Evolutionary conservation across 1,284 basidiomycete genomes (phyloP), one percentile per base, ranked within the genome.

Genomic region (Malassezia sympodialis): DNA sequence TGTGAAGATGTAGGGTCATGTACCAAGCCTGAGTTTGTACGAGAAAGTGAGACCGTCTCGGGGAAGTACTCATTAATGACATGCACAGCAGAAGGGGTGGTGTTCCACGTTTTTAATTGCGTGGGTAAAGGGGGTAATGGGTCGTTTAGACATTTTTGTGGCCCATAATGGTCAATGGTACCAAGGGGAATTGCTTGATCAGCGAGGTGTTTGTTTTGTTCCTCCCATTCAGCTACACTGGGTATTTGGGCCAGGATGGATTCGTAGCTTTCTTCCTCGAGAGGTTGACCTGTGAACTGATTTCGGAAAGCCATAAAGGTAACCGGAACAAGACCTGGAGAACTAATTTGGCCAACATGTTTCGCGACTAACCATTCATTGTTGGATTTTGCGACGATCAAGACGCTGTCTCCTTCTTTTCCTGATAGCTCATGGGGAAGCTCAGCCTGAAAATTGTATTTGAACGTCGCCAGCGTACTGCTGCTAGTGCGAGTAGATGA

Each of bases 201-300:
- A 77, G 96, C 96, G 80, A 96, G 96, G 64, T 82, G 86, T 54
- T 90, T 83, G 78, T 96, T 89, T 50, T 88, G 86, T 70, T 85
- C 84, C 76, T 96, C 96, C 94, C 94, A 99, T 63, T 96, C 91
- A 73, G 96, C 93, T 12, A 98, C 90, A 63, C 84, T 85, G 21
- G 94, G 94, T 12, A 98, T 24, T 17, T 44, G 46, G 3, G 32
- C 23, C 8, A 50, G n/a, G 14, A 56, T 35, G n/a, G 41, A 39
- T 58, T 94, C 80, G 21, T 81, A 79, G 24, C 84, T 81, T 6
- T 93, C 80, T 60, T 90, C 84, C 21, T 81, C 78, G 60, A 80
- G 56, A 14, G 61, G 61, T 49, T 62, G 44, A 15, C 75, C 90
- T 3, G 91, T 89, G 7, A 82, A 79, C 19, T 91, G 89, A 76